Conservation (phyloP, 208 protist species). For the Lotmaria passim region DNA sequence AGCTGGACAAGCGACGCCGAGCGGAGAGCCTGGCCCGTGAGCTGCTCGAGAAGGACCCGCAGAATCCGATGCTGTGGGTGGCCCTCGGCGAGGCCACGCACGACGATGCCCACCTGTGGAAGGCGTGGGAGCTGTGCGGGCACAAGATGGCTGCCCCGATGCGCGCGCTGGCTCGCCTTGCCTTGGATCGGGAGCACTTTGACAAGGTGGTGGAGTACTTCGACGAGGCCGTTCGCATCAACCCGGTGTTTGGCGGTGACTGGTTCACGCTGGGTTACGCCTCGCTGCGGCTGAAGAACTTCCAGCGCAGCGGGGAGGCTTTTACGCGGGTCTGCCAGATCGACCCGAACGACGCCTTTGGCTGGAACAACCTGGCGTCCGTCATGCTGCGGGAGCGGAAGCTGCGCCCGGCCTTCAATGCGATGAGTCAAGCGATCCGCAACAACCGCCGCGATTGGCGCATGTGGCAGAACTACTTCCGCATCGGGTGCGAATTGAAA, state of each 20-base stretch:
- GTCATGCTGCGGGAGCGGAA: constrained; percentile 79
- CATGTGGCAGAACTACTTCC: constrained; percentile 94
- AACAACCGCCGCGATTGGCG: constrained; percentile 89
- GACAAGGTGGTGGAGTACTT: constrained; percentile 90
- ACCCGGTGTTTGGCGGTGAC: constrained; percentile 90
- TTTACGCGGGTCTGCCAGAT: constrained; percentile 93
- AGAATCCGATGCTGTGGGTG: constrained; percentile 89
- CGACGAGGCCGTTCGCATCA: constrained; percentile 84
- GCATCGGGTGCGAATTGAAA: constrained; percentile 83
- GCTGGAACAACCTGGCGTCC: constrained; percentile 93
- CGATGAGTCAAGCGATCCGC: constrained; percentile 87
- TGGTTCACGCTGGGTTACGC: constrained; percentile 93
- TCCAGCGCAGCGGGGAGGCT: constrained; percentile 77
- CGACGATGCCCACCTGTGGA: constrained; percentile 81
- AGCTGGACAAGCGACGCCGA: constrained; percentile 85
- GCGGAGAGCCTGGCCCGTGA: constrained; percentile 88
- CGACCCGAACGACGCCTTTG: constrained; percentile 85
- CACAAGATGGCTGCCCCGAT: constrained; percentile 87
- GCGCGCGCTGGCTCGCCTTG: constrained; percentile 84
- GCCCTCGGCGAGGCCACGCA: constrained; percentile 91
- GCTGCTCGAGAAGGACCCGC: constrained; percentile 80
- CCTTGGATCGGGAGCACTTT: constrained; percentile 86
- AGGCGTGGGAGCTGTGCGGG: constrained; percentile 90
- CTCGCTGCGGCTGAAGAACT: constrained; percentile 70
- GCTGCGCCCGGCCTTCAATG: constrained; percentile 88